Evolutionary conservation across 108 stramenopile genomes (phyloP).

Genomic region (Poteriospumella lacustris): DNA sequence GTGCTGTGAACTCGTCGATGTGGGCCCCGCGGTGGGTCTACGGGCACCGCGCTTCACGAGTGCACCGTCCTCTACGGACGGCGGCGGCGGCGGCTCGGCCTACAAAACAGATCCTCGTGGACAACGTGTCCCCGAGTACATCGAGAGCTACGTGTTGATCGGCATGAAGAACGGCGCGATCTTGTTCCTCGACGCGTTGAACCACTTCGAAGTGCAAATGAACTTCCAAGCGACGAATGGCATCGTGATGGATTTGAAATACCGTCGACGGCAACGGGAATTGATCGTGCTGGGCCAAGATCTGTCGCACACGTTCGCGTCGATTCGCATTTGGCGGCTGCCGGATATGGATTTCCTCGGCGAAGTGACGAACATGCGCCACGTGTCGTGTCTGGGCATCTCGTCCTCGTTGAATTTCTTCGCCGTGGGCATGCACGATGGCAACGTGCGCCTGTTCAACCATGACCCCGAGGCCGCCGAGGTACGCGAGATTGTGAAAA

Average conservation of each 20-base stretch:
- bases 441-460: not conserved
- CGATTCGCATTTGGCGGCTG: not conserved
- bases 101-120: slow-evolving; percentile 1
- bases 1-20: not conserved
- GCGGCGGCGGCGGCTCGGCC: not conserved
- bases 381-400: not conserved
- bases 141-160: not conserved
- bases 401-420: not conserved
- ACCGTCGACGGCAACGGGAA: not conserved
- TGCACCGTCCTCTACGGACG: not conserved
- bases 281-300: not conserved
- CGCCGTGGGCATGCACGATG: not conserved
- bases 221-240: slow-evolving; percentile 16
- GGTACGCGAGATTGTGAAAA: too few relatives aligned
- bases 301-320: not conserved
- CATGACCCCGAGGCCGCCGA: not conserved
- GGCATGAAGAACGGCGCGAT: not conserved
- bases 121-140: not conserved
- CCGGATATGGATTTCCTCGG: not conserved
- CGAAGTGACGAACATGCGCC: not conserved
- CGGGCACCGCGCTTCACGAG: not conserved
- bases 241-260: not conserved
- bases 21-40: too few relatives aligned
- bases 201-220: slow-evolving; percentile 4
- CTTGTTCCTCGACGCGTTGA: not conserved